Conservation (phyloP, 2,329 filamentous ascomycete species). For the Parastagonospora avenae region DNA sequence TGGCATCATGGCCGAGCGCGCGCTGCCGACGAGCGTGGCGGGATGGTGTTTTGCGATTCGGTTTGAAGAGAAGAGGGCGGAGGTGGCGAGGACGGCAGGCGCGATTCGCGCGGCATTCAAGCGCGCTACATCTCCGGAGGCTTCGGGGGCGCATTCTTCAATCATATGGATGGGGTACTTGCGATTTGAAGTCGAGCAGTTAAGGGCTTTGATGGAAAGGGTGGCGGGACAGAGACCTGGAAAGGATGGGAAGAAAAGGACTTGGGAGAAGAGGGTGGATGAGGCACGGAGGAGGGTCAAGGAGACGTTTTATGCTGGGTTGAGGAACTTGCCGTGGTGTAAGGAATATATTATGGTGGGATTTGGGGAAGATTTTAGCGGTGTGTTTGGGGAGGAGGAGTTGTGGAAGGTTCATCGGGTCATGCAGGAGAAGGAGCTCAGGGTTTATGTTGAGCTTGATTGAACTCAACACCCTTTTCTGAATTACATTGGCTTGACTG, state of each 20-base stretch:
- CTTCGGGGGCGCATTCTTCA: conserved; percentile 34
- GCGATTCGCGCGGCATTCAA: conserved; percentile 62
- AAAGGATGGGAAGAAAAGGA: conserved; percentile 27
- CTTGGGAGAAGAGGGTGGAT: conserved; percentile 16
- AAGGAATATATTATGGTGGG: conserved; percentile 65
- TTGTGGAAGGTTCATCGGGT: conserved; percentile 60
- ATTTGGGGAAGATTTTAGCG: conserved; percentile 49
- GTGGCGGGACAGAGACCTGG: conserved; percentile 11
- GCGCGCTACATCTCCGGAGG: conserved; percentile 50
- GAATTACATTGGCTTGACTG: neutral
- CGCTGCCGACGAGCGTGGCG: conserved; percentile 49
- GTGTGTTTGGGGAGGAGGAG: conserved; percentile 52
- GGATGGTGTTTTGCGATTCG: conserved; percentile 62
- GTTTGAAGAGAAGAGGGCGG: conserved; percentile 56
- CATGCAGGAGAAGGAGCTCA: conserved; percentile 65
- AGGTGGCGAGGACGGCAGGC: conserved; percentile 54
- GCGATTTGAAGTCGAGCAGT: conserved; percentile 34
- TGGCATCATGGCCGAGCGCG: conserved; percentile 59
- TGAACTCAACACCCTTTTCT: too few relatives aligned
- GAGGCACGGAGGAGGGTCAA: conserved; percentile 52
- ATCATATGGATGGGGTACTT: conserved; percentile 41
- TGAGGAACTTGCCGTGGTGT: conserved; percentile 66
- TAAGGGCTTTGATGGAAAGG: conserved; percentile 15
- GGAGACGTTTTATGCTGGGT: conserved; percentile 60
- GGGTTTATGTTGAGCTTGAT: conserved; percentile 62